phyloP scores from a whole-genome alignment of 495 filamentous ascomycete genomes.

The Oidiodendron maius region DNA sequence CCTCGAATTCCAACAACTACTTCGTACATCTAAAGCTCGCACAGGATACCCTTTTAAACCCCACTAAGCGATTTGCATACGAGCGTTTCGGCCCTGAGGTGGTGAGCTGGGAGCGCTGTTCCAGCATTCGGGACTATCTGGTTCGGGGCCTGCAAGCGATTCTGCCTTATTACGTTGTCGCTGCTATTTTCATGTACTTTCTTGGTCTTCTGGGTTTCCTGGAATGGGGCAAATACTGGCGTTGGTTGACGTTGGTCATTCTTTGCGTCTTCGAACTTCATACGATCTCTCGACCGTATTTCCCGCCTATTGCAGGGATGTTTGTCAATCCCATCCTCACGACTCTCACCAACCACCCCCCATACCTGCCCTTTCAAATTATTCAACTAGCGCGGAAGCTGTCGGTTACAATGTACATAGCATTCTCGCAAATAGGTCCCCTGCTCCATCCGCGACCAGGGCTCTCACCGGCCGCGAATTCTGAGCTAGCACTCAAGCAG shows the following conservation, averaged over 20 bases:
- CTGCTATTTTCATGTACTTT: conserved; percentile 56
- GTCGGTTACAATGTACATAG: conserved; percentile 78
- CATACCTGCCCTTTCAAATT: conserved; percentile 85
- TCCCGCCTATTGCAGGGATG: conserved; percentile 46
- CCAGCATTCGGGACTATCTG: conserved; percentile 71
- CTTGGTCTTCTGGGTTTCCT: conserved; percentile 74
- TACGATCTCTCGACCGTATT: conserved; percentile 60
- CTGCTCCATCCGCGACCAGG: conserved; percentile 38
- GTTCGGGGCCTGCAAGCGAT: conserved; percentile 50
- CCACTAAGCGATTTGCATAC: conserved; percentile 82
- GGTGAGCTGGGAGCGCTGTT: conserved; percentile 59
- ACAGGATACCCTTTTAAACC: conserved; percentile 75
- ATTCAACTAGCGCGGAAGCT: conserved; percentile 71
- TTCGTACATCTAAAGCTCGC: conserved; percentile 80
- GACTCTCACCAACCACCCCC: conserved; percentile 42
- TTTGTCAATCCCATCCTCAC: conserved; percentile 59
- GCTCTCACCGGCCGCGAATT: conserved; percentile 13
- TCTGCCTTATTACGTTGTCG: conserved; percentile 56
- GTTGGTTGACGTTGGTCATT: conserved; percentile 67
- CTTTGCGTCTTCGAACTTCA: conserved; percentile 70
- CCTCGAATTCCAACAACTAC: conserved; percentile 44
- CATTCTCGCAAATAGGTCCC: conserved; percentile 76
- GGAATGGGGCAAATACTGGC: conserved; percentile 84
- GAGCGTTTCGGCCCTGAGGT: conserved; percentile 83
- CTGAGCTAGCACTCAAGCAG: conserved; percentile 30